phyloP scores from a whole-genome alignment of 2,329 filamentous ascomycete genomes.

The Aspergillus amoenus region DNA sequence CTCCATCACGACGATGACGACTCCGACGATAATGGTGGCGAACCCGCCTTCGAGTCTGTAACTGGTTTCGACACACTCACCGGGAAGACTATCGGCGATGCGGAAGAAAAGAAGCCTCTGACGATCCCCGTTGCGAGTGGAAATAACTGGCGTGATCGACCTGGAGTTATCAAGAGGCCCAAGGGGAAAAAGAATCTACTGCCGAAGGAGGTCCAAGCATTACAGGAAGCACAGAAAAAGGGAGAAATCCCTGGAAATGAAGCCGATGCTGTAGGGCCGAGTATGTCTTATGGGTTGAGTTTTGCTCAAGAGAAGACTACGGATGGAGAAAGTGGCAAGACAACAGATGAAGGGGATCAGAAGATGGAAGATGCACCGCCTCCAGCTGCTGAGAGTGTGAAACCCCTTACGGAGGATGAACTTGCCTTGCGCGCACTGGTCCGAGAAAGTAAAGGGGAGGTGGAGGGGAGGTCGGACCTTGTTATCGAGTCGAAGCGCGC shows the following conservation, averaged over 20 bases:
- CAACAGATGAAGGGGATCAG: conserved; percentile 20
- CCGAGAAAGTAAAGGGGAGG: conserved; percentile 50
- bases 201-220: conserved; percentile 56
- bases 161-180: conserved; percentile 52
- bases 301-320: conserved; percentile 37
- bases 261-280: conserved; percentile 52
- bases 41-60: conserved; percentile 46
- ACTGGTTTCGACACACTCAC: conserved; percentile 54
- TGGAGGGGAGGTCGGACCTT: conserved; percentile 46
- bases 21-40: conserved; percentile 48
- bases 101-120: conserved; percentile 59
- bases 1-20: conserved; percentile 52
- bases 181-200: conserved; percentile 61
- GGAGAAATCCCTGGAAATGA: conserved; percentile 31
- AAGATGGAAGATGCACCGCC: conserved; percentile 27
- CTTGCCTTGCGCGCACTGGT: conserved; percentile 67
- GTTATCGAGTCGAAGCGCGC: conserved; percentile 48
- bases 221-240: conserved; percentile 43
- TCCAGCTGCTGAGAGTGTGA: conserved; percentile 20
- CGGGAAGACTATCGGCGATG: conserved; percentile 42
- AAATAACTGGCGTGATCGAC: conserved; percentile 68
- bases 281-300: conserved; percentile 56
- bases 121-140: conserved; percentile 76
- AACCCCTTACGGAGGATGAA: conserved; percentile 58
- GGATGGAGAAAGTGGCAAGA: conserved; percentile 20